Base-by-base conservation (phyloP, 345 rosid genomes). In the Eucalyptus paniculata region DNA sequence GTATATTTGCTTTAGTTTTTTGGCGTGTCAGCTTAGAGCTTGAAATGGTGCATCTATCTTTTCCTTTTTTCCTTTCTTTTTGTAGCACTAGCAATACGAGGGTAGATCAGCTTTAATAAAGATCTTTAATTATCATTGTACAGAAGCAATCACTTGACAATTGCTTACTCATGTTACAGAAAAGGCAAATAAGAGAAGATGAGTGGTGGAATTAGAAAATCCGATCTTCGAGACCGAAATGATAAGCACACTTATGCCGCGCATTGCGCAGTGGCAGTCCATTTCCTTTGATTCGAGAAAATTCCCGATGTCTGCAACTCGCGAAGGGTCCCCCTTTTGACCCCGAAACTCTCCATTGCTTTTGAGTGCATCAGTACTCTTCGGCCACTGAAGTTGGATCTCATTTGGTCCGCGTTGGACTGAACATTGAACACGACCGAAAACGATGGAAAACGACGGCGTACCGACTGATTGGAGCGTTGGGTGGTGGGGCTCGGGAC, bases 341-440 rank as follows among this genome's bases (percentile, higher is more conserved):
- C 85, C 85, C 85, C 85, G 30, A 77, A 40, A 11, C 85, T 77
- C 88, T 53, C 44, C 65, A 86, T 86, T 51, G 56, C 19, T 83
- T 83, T 30, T 86, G 34, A 77, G 85, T 77, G 85, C 85, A 77
- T 77, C 85, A 6, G 85, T 40, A 77, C 42, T 77, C 56, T 53
- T 9, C 32, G n/a, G 86, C 93, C 96, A 89, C 86, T 53, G 85
- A 90, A 88, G 69, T 62, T 90, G 95, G 90, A 53, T 86, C 40
- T 82, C 34, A 40, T 50, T 77, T 21, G 47, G 56, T 56, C 88
- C 80, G 69, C 90, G 83, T 30, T 90, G 72, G 81, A 91, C 89
- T 86, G 60, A 58, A 87, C 87, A 86, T 87, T 80, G 21, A 90
- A 90, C 90, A 34, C 44, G n/a, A 12, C 32, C 23, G 86, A 87